Evolutionary conservation across 1,284 basidiomycete genomes (phyloP).

Genomic region (Agaricales sp.): DNA sequence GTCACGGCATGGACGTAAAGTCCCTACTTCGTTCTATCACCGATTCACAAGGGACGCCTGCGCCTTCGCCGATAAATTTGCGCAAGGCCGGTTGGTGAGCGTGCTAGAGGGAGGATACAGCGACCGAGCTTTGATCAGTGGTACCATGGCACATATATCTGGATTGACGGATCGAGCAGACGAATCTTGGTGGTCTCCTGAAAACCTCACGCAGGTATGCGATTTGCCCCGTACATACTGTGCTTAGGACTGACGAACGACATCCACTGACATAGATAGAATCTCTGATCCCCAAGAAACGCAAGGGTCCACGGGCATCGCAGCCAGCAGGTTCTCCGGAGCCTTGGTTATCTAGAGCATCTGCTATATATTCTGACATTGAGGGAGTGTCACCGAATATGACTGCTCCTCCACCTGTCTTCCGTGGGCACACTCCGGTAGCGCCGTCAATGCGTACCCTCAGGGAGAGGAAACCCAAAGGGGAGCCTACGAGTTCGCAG

Average conservation of each 20-base stretch:
- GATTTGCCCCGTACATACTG: background rate
- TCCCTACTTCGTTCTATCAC: slow-evolving; percentile 82
- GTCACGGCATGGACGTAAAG: slow-evolving; percentile 87
- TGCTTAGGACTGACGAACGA: background rate
- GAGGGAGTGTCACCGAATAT: background rate
- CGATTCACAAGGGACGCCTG: slow-evolving; percentile 74
- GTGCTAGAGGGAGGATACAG: slow-evolving; percentile 95
- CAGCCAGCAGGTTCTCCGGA: background rate
- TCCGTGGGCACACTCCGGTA: background rate
- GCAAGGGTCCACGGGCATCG: background rate
- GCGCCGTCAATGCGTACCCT: background rate
- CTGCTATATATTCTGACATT: background rate
- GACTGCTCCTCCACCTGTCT: background rate
- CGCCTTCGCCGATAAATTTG: slow-evolving; percentile 55
- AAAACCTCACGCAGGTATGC: slow-evolving; percentile 52
- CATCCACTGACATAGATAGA: background rate
- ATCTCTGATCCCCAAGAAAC: slow-evolving; percentile 8
- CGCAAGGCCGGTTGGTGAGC: slow-evolving; percentile 69
- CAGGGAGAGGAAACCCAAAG: background rate
- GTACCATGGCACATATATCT: slow-evolving; percentile 71
- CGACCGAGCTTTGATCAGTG: slow-evolving; percentile 79
- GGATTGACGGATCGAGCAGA: slow-evolving; percentile 39
- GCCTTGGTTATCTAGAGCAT: slow-evolving; percentile 1
- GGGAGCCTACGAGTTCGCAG: background rate
- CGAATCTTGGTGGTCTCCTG: slow-evolving; percentile 59